A percentile compares a stretch with the other conserved stretches of the same genome.
phyloP scores from a whole-genome alignment of 2,329 filamentous ascomycete genomes.

The Tolypocladium nubicola region DNA sequence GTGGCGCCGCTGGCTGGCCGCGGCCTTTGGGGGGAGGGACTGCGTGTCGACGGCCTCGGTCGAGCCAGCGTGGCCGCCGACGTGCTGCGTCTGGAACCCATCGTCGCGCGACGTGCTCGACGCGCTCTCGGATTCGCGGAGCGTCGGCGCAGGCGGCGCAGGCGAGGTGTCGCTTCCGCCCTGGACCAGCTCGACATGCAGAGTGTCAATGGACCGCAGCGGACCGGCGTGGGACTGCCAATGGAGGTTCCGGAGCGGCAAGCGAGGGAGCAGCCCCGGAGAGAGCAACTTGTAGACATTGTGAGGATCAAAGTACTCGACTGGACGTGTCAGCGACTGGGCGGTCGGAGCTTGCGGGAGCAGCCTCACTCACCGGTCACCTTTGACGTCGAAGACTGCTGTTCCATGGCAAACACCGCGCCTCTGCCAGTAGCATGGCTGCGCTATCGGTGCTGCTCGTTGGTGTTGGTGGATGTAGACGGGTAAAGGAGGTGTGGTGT shows the following conservation, averaged over 20 bases:
- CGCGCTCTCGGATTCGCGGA: slow-evolving; percentile 21
- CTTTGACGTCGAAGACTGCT: slow-evolving; percentile 62
- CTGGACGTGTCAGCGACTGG: slow-evolving; percentile 29
- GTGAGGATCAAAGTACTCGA: slow-evolving; percentile 93
- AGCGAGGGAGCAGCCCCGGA: slow-evolving; percentile 62
- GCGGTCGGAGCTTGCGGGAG: neutral
- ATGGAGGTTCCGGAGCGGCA: slow-evolving; percentile 84
- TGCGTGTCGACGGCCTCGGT: slow-evolving; percentile 26
- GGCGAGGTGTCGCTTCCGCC: slow-evolving; percentile 37
- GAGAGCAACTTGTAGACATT: slow-evolving; percentile 76
- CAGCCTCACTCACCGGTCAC: slow-evolving; percentile 51
- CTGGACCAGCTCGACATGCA: slow-evolving; percentile 81
- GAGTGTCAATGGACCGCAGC: slow-evolving; percentile 81
- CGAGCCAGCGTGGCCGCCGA: slow-evolving; percentile 30
- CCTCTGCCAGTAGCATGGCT: slow-evolving; percentile 17
- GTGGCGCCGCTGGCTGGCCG: slow-evolving; percentile 54
- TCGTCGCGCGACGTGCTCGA: slow-evolving; percentile 33
- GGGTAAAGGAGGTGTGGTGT: neutral
- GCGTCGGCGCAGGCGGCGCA: slow-evolving; percentile 17
- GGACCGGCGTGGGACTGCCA: slow-evolving; percentile 95
- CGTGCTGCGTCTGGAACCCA: slow-evolving; percentile 49
- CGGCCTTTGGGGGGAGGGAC: slow-evolving; percentile 18
- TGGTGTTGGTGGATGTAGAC: neutral
- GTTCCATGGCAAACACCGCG: slow-evolving; percentile 42
- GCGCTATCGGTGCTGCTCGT: slow-evolving; percentile 5